These are phyloP conservation scores for Ceriops decandra DNA, from an alignment of 345 rosid species.

Conservation along the genomic window DNA sequence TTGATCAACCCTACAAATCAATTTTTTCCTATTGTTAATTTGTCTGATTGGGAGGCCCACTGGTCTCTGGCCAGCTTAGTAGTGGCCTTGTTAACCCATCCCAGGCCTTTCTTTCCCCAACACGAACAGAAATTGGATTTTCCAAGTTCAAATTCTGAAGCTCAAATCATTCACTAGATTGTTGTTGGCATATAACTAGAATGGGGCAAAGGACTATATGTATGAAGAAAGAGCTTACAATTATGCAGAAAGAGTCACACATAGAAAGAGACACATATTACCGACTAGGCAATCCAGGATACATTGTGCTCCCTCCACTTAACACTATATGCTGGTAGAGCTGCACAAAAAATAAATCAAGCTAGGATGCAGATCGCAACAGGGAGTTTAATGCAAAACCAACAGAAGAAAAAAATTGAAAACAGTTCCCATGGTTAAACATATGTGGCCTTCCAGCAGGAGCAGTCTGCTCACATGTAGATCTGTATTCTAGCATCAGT, in stretches of 20 bases:
- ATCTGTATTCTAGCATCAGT: not conserved
- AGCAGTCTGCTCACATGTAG: slow-evolving; percentile 3
- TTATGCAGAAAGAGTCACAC: not conserved
- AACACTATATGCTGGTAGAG: slow-evolving; percentile 95
- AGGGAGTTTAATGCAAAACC: not conserved
- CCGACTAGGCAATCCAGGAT: slow-evolving; percentile 99
- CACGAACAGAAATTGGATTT: too few relatives aligned
- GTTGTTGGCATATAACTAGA: too few relatives aligned
- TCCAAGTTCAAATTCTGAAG: too few relatives aligned
- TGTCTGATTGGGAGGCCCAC: too few relatives aligned
- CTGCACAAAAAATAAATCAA: slow-evolving; percentile 39
- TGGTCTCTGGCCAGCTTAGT: too few relatives aligned
- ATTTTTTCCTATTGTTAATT: too few relatives aligned
- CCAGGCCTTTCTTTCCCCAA: too few relatives aligned
- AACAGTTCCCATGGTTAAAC: not conserved
- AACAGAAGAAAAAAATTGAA: too few relatives aligned
- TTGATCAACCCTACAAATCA: too few relatives aligned
- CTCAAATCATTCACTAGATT: too few relatives aligned
- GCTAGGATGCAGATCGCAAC: slow-evolving; percentile 12
- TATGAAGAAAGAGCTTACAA: not conserved
- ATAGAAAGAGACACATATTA: slow-evolving; percentile 21
- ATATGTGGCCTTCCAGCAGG: not conserved
- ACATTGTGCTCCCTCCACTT: slow-evolving; percentile 99
- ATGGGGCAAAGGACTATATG: too few relatives aligned
- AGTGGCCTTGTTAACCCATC: too few relatives aligned